Percentiles rank a stretch among this genome's conserved stretches.
Conservation (phyloP, 768 basidiomycete species). For the Gautieria morchelliformis region DNA sequence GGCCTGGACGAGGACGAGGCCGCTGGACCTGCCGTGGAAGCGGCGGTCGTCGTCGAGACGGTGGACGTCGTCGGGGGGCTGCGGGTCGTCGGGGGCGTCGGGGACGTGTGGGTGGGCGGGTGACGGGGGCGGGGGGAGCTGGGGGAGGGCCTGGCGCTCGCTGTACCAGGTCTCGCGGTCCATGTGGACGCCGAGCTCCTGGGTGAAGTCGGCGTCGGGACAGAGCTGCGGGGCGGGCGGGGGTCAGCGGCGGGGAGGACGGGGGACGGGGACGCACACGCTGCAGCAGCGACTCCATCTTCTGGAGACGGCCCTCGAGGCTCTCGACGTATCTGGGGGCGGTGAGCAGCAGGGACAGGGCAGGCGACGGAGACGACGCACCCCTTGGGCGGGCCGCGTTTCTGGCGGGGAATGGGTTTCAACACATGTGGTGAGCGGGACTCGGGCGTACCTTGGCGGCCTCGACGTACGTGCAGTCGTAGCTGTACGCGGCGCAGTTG, state of each 20-base stretch:
- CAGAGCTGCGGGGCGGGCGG: slow-evolving; percentile 8
- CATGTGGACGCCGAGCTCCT: slow-evolving; percentile 37
- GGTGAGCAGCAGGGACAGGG: no score
- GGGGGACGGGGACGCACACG: slow-evolving; percentile 18
- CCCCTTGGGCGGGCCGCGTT: slow-evolving; percentile 37
- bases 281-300: slow-evolving; percentile 40
- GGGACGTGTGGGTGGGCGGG: no score
- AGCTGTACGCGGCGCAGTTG: slow-evolving; percentile 48
- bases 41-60: slow-evolving; percentile 24
- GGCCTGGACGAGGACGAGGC: slow-evolving; percentile 39
- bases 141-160: neutral
- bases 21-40: slow-evolving; percentile 51
- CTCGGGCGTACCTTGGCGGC: slow-evolving; percentile 47
- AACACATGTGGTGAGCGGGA: neutral
- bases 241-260: slow-evolving; percentile 12
- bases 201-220: slow-evolving; percentile 35
- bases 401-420: slow-evolving; percentile 20
- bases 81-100: no score
- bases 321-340: slow-evolving; percentile 33
- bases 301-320: slow-evolving; percentile 44
- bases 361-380: slow-evolving; percentile 1
- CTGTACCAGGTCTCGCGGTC: slow-evolving; percentile 11
- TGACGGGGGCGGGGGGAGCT: no score
- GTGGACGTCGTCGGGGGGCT: slow-evolving; percentile 22
- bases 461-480: slow-evolving; percentile 61